Conservation (phyloP, 768 basidiomycete species). For the Tephrocybe sp. region DNA sequence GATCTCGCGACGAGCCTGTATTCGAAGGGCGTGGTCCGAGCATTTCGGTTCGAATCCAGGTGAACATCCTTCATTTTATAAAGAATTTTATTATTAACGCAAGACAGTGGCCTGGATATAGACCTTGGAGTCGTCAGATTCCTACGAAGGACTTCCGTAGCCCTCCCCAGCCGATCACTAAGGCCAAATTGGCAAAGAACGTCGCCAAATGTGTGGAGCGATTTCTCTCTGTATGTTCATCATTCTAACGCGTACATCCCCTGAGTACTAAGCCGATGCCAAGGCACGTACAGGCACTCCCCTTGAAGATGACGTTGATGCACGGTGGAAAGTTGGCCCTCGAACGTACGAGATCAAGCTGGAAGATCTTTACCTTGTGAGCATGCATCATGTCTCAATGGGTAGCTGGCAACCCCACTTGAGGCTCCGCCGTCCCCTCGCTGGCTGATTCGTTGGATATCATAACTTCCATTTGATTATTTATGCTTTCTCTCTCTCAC, state of each 20-base stretch:
- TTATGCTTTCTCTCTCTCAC: background rate
- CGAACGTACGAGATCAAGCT: constrained; percentile 53
- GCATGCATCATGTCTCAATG: constrained; percentile 80
- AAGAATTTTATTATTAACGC: constrained; percentile 2
- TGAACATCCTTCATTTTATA: constrained; percentile 26
- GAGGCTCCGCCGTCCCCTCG: constrained; percentile 47
- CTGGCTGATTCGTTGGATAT: background rate
- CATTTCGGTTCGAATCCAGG: constrained; percentile 78
- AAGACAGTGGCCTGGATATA: constrained; percentile 83
- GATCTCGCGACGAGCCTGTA: constrained; percentile 61
- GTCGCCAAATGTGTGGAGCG: constrained; percentile 74
- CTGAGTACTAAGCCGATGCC: constrained; percentile 11
- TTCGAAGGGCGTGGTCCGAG: constrained; percentile 76
- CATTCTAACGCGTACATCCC: constrained; percentile 4
- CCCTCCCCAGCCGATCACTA: constrained; percentile 76
- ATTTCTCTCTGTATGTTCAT: constrained; percentile 55
- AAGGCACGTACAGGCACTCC: constrained; percentile 49
- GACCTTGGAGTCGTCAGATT: constrained; percentile 78
- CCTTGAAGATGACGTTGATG: constrained; percentile 68
- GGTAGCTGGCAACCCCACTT: constrained; percentile 84
- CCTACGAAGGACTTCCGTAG: constrained; percentile 80
- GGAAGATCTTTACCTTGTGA: constrained; percentile 72
- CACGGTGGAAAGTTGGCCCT: constrained; percentile 61
- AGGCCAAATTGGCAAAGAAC: constrained; percentile 75
- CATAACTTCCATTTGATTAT: background rate